Base-by-base conservation (phyloP, 2,329 filamentous ascomycete genomes). In the Leptographium radiaticola region DNA sequence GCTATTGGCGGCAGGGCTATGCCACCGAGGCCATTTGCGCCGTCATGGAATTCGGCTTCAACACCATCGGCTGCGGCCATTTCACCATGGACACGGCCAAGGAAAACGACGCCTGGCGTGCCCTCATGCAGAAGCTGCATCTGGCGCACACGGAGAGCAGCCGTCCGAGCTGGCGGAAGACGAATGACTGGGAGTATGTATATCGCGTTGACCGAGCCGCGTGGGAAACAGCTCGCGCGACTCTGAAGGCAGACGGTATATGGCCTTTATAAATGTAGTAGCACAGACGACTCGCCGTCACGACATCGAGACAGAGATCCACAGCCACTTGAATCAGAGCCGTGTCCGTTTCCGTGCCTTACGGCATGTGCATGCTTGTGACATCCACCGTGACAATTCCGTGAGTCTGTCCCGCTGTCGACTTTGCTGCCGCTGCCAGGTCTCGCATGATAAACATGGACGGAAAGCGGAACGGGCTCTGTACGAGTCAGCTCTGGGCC, bases 361-460 rank as follows among this genome's bases (percentile, higher is more conserved):
- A 15, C 12, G n/a, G 18, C 25, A 25, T 25, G 25, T 25, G 25
- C 25, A 25, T 25, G 5, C 5, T 25, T 5, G 25, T 3, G 25
- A 25, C 25, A 25, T 25, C 25, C 25, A 25, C 25, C 25, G 25
- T 25, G 25, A 25, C 25, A 25, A 3, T 25, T 25, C 36, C 18
- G 20, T 30, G 31, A 12, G 6, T 2, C 34, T 13, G 38, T 18
- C 16, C 15, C 2, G 6, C 18, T 7, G 43, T 15, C 1, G 18
- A 7, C 11, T 20, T 13, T 7, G 20, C 20, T 13, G 38, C 49
- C 40, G 11, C 30, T 25, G 38, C 9, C 4, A n/a, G 20, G 60
- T 81, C 77, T 34, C 73, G 67, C 30, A 70, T 71, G 62, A 83
- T 80, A 56, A 81, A 70, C 79, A 82, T 81, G 1, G 77, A 81